A percentile compares a stretch with the other conserved stretches of the same genome.
phyloP scores from a whole-genome alignment of 495 filamentous ascomycete genomes.

The Trichocladium uniseriatum region DNA sequence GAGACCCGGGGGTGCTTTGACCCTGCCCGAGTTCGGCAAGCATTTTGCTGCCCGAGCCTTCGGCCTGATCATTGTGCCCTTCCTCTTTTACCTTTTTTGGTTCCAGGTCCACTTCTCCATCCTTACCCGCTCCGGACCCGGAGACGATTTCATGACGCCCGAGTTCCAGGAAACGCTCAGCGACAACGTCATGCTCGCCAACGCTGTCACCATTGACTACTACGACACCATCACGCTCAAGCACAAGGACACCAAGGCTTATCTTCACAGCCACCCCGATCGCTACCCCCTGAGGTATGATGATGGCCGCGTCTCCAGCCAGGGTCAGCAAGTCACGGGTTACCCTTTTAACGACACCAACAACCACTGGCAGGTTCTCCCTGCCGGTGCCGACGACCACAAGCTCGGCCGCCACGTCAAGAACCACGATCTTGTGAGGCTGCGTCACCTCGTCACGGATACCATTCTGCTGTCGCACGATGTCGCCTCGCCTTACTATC shows the following conservation, averaged over 20 bases:
- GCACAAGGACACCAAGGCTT: slow-evolving; percentile 96
- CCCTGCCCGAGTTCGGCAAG: slow-evolving; percentile 69
- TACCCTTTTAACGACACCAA: slow-evolving; percentile 98
- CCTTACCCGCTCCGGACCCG: slow-evolving; percentile 78
- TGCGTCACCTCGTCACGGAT: slow-evolving; percentile 80
- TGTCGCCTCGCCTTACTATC: slow-evolving; percentile 93
- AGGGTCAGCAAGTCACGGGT: slow-evolving; percentile 95
- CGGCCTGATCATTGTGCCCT: slow-evolving; percentile 79
- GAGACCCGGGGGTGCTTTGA: slow-evolving; percentile 65
- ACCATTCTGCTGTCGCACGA: slow-evolving; percentile 90
- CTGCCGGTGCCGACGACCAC: slow-evolving; percentile 45
- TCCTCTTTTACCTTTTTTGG: slow-evolving; percentile 98
- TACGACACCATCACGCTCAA: slow-evolving; percentile 79
- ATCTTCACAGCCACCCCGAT: slow-evolving; percentile 87
- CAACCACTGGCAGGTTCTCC: slow-evolving; percentile 95
- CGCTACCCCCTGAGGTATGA: slow-evolving; percentile 91
- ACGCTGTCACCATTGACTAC: slow-evolving; percentile 78
- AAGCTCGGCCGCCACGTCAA: slow-evolving; percentile 54
- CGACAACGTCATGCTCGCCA: slow-evolving; percentile 84
- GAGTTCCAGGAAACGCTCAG: slow-evolving; percentile 95
- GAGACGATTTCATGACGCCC: slow-evolving; percentile 97
- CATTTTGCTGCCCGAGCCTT: slow-evolving; percentile 80
- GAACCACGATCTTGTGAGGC: slow-evolving; percentile 80
- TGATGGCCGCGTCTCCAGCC: slow-evolving; percentile 92
- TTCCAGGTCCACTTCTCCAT: slow-evolving; percentile 98